phyloP scores from a whole-genome alignment of 2,329 filamentous ascomycete species.

The Aplosporella prunicola region DNA sequence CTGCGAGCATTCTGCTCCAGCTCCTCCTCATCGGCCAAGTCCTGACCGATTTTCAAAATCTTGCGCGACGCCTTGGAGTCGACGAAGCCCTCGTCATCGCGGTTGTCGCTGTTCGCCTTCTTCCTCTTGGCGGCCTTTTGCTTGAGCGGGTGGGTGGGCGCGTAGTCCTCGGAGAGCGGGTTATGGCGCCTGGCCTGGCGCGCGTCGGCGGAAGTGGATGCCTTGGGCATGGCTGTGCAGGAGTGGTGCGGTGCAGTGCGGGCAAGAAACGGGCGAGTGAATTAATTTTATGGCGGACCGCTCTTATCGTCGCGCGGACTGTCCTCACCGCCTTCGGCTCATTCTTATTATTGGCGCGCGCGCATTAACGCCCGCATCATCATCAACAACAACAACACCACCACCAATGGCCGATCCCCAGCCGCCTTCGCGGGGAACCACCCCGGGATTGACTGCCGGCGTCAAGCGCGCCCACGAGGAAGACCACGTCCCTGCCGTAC shows the following conservation, averaged over 20 bases:
- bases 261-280: background rate
- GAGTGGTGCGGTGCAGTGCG: background rate
- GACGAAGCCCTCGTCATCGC: slow-evolving; percentile 61
- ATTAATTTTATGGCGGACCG: slow-evolving; percentile 8
- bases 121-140: slow-evolving; percentile 55
- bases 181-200: slow-evolving; percentile 67
- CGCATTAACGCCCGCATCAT: background rate
- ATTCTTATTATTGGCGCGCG: background rate
- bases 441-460: slow-evolving; percentile 18
- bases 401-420: slow-evolving; percentile 27
- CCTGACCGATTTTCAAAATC: slow-evolving; percentile 82
- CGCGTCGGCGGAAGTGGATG: slow-evolving; percentile 45
- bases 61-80: slow-evolving; percentile 81
- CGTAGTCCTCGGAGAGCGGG: slow-evolving; percentile 83
- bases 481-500: slow-evolving; percentile 49
- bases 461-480: slow-evolving; percentile 9
- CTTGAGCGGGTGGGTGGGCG: slow-evolving; percentile 59
- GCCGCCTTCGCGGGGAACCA: slow-evolving; percentile 26
- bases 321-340: background rate
- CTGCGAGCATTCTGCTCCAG: slow-evolving; percentile 36
- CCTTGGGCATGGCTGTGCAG: slow-evolving; percentile 62
- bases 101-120: slow-evolving; percentile 47
- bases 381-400: slow-evolving; percentile 2
- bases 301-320: background rate
- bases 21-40: slow-evolving; percentile 74